Evolutionary conservation across 768 basidiomycete genomes (phyloP), one percentile per base, ranked within the genome.

Genomic region (Tricholoma sp.): DNA sequence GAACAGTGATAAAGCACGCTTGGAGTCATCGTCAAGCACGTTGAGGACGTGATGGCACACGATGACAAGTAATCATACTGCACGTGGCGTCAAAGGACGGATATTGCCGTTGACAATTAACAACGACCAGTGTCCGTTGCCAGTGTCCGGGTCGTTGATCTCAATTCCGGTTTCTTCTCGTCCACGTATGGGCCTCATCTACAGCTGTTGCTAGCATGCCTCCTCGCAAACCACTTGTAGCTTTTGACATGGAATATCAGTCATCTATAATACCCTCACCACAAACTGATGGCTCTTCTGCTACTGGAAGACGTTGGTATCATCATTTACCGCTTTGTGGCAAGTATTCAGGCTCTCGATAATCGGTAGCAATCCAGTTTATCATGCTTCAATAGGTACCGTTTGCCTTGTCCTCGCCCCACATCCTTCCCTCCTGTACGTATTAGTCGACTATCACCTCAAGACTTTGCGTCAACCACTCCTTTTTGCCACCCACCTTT

Each of bases 401-500:
- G 63, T 91, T 24, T 52, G 77, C 21, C 68, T 90, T 39, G 80
- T 91, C 52, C 67, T 91, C 4, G 79, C 81, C 7, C 89, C 90
- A 8, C 91, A 91, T 35, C 89, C 89, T 1, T 91, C 90, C 5
- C 72, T 85, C 63, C 71, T 91, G 12, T 78, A 82, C 57, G 72
- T 91, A 49, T 80, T 91, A 31, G 76, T 86, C 57, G 78, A 84
- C 60, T 86, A 87, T 64, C 82, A 91, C 66, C 76, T 88, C 31
- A 73, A 76, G 49, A 81, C 80, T 10, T 70, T 84, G 7, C 71
- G 81, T 50, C 71, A 76, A 35, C 75, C 81, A 3, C 46, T 71
- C 14, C 65, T 72, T 35, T 85, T 87, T 61, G 52, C 72, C 11
- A 63, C 74, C 0, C 89, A 92, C 64, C 71, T 90, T 1, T 35